Percentiles rank a stretch among this genome's conserved stretches.
Conservation (phyloP, 1,284 basidiomycete species). For the Boletus coffeatus region DNA sequence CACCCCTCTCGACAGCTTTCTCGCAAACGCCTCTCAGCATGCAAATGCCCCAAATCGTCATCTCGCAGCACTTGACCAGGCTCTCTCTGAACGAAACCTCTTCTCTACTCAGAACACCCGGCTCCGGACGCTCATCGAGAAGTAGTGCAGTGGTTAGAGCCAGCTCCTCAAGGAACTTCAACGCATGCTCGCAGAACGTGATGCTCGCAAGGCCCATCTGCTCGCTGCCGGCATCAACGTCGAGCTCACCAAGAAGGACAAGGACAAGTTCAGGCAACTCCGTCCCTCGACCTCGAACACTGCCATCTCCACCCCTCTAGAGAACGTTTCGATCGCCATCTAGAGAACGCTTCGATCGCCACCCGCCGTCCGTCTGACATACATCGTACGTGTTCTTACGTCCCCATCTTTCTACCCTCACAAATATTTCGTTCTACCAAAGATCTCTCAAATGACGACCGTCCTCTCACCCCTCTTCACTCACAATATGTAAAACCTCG, state of each 20-base stretch:
- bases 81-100: slow-evolving; percentile 71
- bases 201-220: slow-evolving; percentile 55
- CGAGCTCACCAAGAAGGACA: slow-evolving; percentile 28
- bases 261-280: slow-evolving; percentile 26
- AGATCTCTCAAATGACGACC: slow-evolving; percentile 21
- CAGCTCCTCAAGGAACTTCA: slow-evolving; percentile 77
- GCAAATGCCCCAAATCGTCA: slow-evolving; percentile 47
- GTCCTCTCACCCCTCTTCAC: slow-evolving; percentile 32
- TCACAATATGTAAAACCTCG: slow-evolving; percentile 34
- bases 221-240: slow-evolving; percentile 33
- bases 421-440: slow-evolving; percentile 1
- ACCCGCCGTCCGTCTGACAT: background rate
- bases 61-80: slow-evolving; percentile 65
- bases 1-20: no score
- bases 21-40: slow-evolving; percentile 32
- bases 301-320: slow-evolving; percentile 28
- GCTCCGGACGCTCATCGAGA: slow-evolving; percentile 91
- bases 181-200: slow-evolving; percentile 30
- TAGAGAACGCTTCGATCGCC: slow-evolving; percentile 1
- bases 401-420: slow-evolving; percentile 12
- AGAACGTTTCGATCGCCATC: no score
- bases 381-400: slow-evolving; percentile 23
- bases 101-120: slow-evolving; percentile 81
- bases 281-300: slow-evolving; percentile 23
- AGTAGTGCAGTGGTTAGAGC: slow-evolving; percentile 68